These are phyloP conservation scores for Stachybotrys chlorohalonatus DNA, from an alignment of 2,329 filamentous ascomycete genomes.

Conservation along the genomic window DNA sequence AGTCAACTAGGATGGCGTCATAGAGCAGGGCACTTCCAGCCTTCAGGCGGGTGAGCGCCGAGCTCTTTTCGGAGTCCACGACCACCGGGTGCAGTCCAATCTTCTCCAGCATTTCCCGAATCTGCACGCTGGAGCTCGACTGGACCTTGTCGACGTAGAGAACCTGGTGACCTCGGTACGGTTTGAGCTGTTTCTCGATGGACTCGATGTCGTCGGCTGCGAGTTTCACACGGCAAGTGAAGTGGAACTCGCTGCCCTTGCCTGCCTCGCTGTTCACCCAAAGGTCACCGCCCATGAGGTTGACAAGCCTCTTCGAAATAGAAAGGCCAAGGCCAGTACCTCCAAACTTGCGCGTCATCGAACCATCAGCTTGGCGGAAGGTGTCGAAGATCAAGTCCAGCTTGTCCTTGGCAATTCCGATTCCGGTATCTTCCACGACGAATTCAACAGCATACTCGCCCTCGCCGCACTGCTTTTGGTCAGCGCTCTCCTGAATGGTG, in stretches of 20 bases:
- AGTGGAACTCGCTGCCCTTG: conserved; percentile 89
- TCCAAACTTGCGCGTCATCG: conserved; percentile 91
- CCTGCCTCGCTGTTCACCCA: conserved; percentile 93
- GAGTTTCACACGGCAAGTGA: conserved; percentile 84
- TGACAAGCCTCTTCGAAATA: conserved; percentile 90
- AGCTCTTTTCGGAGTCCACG: conserved; percentile 69
- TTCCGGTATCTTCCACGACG: conserved; percentile 90
- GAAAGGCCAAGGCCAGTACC: conserved; percentile 89
- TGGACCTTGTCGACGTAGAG: conserved; percentile 90
- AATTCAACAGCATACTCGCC: conserved; percentile 93
- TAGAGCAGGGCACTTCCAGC: conserved; percentile 58
- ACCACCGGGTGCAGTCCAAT: conserved; percentile 77
- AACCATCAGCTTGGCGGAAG: conserved; percentile 96
- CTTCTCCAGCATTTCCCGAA: conserved; percentile 66
- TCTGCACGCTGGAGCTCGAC: conserved; percentile 66
- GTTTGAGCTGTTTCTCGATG: conserved; percentile 74
- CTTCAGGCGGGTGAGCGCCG: conserved; percentile 42
- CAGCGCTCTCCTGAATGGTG: conserved; percentile 64
- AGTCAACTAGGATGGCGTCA: conserved; percentile 94
- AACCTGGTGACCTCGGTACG: conserved; percentile 88
- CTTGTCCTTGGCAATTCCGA: conserved; percentile 92
- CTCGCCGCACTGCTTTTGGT: conserved; percentile 52
- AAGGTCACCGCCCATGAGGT: conserved; percentile 90
- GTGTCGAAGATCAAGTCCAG: conserved; percentile 97
- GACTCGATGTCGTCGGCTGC: conserved; percentile 69